Percentiles rank a stretch among this genome's conserved stretches.
Evolutionary conservation across 2,329 filamentous ascomycete genomes (phyloP).

Genomic region (Xylaria sp.): DNA sequence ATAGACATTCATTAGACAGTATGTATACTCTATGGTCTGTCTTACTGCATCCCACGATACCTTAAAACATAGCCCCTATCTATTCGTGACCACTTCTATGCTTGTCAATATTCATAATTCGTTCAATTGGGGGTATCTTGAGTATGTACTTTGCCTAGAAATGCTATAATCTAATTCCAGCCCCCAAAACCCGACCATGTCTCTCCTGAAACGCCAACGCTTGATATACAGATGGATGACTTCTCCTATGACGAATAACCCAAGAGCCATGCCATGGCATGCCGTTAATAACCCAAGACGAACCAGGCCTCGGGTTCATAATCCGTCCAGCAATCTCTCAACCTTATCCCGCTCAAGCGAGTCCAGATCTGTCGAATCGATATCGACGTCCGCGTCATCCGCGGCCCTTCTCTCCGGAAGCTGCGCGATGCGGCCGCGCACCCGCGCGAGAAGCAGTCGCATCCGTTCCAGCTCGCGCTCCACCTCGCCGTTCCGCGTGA

Average conservation of each 20-base stretch:
- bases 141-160: not conserved
- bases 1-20: slow-evolving; percentile 18
- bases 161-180: slow-evolving; percentile 2
- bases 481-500: slow-evolving; percentile 72
- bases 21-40: slow-evolving; percentile 6
- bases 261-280: not conserved
- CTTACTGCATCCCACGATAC: not conserved
- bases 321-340: slow-evolving; percentile 54
- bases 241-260: not conserved
- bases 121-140: slow-evolving; percentile 28
- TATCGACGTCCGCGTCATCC: not conserved
- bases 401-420: slow-evolving; percentile 47
- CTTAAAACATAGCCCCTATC: not conserved
- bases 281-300: not conserved
- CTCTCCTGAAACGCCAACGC: slow-evolving; percentile 25
- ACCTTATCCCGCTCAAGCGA: slow-evolving; percentile 57
- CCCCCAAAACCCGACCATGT: not conserved
- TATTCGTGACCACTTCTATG: not conserved
- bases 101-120: not conserved
- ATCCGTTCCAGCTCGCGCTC: slow-evolving; percentile 75
- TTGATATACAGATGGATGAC: slow-evolving; percentile 1
- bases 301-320: slow-evolving; percentile 40
- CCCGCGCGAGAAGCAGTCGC: slow-evolving; percentile 70
- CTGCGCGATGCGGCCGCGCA: slow-evolving; percentile 63
- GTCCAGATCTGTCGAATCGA: slow-evolving; percentile 52